A percentile compares a stretch with the other conserved stretches of the same genome.
These are phyloP conservation scores for Neurospora terricola DNA, from an alignment of 495 filamentous ascomycete genomes.

Conservation along the genomic window DNA sequence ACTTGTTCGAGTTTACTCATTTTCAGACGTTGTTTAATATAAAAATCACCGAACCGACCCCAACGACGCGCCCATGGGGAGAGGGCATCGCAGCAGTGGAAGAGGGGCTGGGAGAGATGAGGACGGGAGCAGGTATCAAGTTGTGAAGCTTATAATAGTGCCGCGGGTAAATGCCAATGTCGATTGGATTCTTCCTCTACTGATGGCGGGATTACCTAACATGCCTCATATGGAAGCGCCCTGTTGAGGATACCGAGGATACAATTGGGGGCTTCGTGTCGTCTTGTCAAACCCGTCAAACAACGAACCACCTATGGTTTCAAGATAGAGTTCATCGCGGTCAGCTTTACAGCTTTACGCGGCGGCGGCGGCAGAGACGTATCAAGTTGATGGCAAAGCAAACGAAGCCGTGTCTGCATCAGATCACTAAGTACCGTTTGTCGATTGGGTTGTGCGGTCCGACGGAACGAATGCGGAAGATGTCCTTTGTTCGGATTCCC, in stretches of 20 bases:
- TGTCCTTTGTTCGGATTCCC: not conserved
- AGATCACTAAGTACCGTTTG: not conserved
- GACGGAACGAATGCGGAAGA: not conserved
- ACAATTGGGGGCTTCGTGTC: not conserved
- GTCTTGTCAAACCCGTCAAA: not conserved
- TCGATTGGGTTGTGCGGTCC: not conserved
- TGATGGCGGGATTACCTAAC: not conserved
- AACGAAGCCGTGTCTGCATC: not conserved
- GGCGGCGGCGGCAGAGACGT: not conserved
- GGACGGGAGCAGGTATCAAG: not conserved
- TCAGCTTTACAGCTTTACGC: not conserved
- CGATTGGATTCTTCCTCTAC: not conserved
- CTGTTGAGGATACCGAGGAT: not conserved
- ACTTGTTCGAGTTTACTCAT: not conserved
- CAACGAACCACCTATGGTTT: not conserved
- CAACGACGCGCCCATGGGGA: not conserved
- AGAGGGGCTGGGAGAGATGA: not conserved
- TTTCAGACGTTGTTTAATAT: not conserved
- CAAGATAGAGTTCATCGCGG: not conserved
- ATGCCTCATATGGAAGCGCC: not conserved
- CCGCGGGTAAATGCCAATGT: not conserved
- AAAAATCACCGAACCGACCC: not conserved
- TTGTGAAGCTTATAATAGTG: not conserved
- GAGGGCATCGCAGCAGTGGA: not conserved
- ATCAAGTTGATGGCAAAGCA: not conserved